A percentile compares a stretch with the other conserved stretches of the same genome.
Evolutionary conservation across 2,329 filamentous ascomycete genomes (phyloP).

Genomic region (Nannizziopsis barbatae): DNA sequence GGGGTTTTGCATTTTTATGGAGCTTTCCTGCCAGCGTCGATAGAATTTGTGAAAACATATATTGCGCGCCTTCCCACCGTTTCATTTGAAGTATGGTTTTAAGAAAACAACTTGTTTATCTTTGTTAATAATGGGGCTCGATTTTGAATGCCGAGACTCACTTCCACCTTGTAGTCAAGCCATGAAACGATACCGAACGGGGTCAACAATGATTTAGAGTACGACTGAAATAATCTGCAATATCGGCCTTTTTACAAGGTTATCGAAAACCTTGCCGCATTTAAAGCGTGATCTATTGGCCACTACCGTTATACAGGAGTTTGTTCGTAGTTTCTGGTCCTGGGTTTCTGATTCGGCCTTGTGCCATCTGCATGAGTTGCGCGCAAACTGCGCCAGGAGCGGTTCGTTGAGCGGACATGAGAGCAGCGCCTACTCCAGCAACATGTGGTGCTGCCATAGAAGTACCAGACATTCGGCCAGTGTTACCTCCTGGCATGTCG

Average conservation of each 20-base stretch:
- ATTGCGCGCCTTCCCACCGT: neutral
- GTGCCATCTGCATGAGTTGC: conserved; percentile 45
- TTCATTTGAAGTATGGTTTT: too few relatives aligned
- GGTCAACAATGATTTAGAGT: too few relatives aligned
- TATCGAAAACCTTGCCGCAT: neutral
- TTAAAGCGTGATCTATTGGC: conserved; percentile 1
- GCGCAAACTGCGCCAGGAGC: conserved; percentile 35
- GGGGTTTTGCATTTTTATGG: neutral
- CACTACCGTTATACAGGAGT: conserved; percentile 24
- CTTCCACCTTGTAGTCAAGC: too few relatives aligned
- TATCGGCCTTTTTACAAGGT: neutral
- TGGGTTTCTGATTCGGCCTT: conserved; percentile 17
- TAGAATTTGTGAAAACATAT: neutral
- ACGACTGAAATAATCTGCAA: too few relatives aligned
- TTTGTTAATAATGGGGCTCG: too few relatives aligned
- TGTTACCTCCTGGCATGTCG: conserved; percentile 37
- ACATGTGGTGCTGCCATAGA: conserved; percentile 36
- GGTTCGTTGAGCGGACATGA: conserved; percentile 42
- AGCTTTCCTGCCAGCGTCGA: neutral
- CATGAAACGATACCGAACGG: too few relatives aligned
- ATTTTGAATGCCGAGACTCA: too few relatives aligned
- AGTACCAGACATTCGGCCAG: conserved; percentile 34
- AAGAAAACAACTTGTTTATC: too few relatives aligned
- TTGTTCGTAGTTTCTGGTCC: conserved; percentile 20
- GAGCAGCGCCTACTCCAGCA: conserved; percentile 45